Evolutionary conservation across 2,329 filamentous ascomycete genomes (phyloP).

Genomic region (Grosmannia penicillata): DNA sequence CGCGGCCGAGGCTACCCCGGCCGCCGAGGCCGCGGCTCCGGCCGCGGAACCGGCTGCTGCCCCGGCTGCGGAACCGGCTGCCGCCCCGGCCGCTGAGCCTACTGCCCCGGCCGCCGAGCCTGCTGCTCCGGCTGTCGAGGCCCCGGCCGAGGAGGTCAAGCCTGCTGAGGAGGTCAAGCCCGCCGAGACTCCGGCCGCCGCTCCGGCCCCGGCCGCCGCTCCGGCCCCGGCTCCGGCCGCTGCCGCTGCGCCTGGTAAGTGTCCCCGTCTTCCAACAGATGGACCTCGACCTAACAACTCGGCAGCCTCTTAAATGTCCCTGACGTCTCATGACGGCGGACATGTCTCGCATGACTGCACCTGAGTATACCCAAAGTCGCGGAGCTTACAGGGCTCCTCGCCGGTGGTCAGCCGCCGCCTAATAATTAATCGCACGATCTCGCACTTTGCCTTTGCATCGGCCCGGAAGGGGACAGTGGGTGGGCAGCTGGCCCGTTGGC

Average conservation of each 20-base stretch:
- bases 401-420: too few relatives aligned
- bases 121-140: neutral
- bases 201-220: constrained; percentile 11
- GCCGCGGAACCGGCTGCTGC: constrained; percentile 9
- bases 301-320: too few relatives aligned
- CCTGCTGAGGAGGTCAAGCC: constrained; percentile 9
- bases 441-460: too few relatives aligned
- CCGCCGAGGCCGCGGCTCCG: constrained; percentile 13
- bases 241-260: constrained; percentile 15
- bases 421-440: too few relatives aligned
- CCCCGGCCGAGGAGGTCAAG: constrained; percentile 1
- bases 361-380: too few relatives aligned
- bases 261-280: too few relatives aligned
- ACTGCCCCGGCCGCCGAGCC: constrained; percentile 8
- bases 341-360: too few relatives aligned
- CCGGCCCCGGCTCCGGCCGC: constrained; percentile 7
- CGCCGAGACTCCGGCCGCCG: constrained; percentile 6
- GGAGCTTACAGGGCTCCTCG: too few relatives aligned
- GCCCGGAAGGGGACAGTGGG: too few relatives aligned
- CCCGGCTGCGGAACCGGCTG: neutral
- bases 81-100: constrained; percentile 4
- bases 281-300: too few relatives aligned
- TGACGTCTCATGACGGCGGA: too few relatives aligned
- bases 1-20: constrained; percentile 13
- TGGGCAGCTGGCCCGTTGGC: too few relatives aligned